Percentiles rank a stretch among this genome's conserved stretches.
Conservation (phyloP, 2,329 filamentous ascomycete genomes). For the Ceratocystis lukuohia region DNA sequence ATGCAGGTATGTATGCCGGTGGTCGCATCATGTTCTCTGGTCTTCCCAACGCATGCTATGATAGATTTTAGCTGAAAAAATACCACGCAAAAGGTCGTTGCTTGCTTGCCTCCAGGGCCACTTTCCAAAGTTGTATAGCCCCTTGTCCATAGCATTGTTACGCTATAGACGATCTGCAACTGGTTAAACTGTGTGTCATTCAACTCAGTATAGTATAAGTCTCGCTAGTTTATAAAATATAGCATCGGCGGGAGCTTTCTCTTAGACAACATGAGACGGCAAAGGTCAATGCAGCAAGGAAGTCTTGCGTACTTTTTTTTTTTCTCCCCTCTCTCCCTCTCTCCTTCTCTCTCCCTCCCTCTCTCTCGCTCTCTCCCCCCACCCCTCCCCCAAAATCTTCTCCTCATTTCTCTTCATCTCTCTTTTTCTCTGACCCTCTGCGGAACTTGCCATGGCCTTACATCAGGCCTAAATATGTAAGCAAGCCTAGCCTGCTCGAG, state of each 20-base stretch:
- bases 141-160: background rate
- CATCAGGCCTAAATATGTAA: background rate
- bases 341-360: background rate
- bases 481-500: background rate
- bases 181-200: slow-evolving; percentile 1
- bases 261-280: background rate
- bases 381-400: background rate
- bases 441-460: background rate
- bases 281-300: background rate
- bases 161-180: background rate
- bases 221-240: background rate
- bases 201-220: background rate
- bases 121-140: background rate
- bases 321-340: background rate
- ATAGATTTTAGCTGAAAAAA: background rate
- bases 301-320: background rate
- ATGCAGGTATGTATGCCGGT: too few relatives aligned
- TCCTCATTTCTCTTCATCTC: background rate
- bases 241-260: background rate
- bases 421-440: background rate
- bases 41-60: background rate
- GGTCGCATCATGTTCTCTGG: background rate
- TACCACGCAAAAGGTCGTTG: background rate
- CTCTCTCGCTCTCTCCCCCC: background rate
- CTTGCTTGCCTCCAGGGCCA: background rate